Percentiles rank a stretch among this genome's conserved stretches.
Conservation (phyloP, 306 rosid species). For the Phaseolus lunatus region DNA sequence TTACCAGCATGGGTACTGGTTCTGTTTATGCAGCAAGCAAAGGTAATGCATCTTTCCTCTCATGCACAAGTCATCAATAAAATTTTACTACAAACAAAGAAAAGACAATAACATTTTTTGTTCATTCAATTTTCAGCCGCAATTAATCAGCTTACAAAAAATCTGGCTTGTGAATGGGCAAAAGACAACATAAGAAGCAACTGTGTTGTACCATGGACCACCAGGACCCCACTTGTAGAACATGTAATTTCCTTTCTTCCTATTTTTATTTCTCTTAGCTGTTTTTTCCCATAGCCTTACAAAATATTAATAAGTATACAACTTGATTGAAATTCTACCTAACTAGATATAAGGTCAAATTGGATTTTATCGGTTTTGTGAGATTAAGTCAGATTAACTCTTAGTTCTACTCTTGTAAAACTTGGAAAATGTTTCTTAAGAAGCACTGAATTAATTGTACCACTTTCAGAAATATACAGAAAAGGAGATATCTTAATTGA, state of each 20-base stretch:
- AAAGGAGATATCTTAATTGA: neutral
- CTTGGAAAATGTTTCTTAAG: neutral
- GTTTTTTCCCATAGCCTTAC: neutral
- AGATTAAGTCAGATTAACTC: too few relatives aligned
- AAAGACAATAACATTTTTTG: neutral
- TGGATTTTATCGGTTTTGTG: too few relatives aligned
- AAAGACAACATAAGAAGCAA: slow-evolving; percentile 87
- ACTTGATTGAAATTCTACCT: too few relatives aligned
- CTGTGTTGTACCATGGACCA: slow-evolving; percentile 84
- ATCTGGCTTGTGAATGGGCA: slow-evolving; percentile 94
- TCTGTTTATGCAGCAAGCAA: slow-evolving; percentile 77
- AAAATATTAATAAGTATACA: neutral
- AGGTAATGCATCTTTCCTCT: slow-evolving; percentile 48
- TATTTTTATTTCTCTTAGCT: neutral
- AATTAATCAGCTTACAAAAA: slow-evolving; percentile 80
- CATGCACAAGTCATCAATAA: slow-evolving; percentile 8
- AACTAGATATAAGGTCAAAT: too few relatives aligned
- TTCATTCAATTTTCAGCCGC: slow-evolving; percentile 69
- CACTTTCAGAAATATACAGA: neutral
- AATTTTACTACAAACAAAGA: neutral
- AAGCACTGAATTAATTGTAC: neutral
- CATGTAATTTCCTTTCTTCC: slow-evolving; percentile 52
- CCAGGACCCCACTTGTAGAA: slow-evolving; percentile 70
- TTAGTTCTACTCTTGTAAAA: too few relatives aligned
- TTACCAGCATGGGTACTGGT: slow-evolving; percentile 58